phyloP scores from a whole-genome alignment of 371 early-diverging fungal genomes.

The Mortierella sp. region DNA sequence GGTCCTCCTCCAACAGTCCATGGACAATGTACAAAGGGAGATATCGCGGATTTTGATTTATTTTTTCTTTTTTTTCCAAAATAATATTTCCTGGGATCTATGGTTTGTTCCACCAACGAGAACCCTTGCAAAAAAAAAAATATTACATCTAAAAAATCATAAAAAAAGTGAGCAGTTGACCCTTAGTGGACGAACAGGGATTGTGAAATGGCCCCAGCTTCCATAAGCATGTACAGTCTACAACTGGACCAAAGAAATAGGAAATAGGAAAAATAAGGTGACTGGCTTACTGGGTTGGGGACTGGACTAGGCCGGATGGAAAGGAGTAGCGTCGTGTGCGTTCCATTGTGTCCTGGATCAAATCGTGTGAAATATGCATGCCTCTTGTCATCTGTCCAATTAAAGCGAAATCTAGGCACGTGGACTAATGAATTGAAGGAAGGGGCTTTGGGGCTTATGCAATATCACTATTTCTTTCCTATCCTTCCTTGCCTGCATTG shows the following conservation, averaged over 20 bases:
- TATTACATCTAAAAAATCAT: not conserved
- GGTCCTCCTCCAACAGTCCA: too few relatives aligned
- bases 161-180: not conserved
- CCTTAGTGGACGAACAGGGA: not conserved
- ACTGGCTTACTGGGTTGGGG: too few relatives aligned
- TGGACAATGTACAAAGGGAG: not conserved
- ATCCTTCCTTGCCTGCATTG: not conserved
- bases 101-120: conserved; percentile 1
- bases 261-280: too few relatives aligned
- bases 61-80: conserved; percentile 14
- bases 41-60: conserved; percentile 26
- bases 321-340: too few relatives aligned
- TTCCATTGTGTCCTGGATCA: too few relatives aligned
- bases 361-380: not conserved
- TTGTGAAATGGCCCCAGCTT: too few relatives aligned
- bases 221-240: too few relatives aligned
- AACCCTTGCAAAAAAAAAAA: conserved; percentile 7
- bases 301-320: too few relatives aligned
- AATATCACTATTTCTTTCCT: conserved; percentile 7
- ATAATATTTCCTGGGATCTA: conserved; percentile 5
- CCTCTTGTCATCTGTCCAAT: not conserved
- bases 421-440: not conserved
- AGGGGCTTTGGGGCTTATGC: not conserved
- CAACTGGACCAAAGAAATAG: too few relatives aligned
- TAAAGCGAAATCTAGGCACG: not conserved